Percentiles rank a stretch among this genome's conserved stretches.
These are phyloP conservation scores for Prunella vulgaris DNA, from an alignment of 257 asterid genomes.

Conservation along the genomic window DNA sequence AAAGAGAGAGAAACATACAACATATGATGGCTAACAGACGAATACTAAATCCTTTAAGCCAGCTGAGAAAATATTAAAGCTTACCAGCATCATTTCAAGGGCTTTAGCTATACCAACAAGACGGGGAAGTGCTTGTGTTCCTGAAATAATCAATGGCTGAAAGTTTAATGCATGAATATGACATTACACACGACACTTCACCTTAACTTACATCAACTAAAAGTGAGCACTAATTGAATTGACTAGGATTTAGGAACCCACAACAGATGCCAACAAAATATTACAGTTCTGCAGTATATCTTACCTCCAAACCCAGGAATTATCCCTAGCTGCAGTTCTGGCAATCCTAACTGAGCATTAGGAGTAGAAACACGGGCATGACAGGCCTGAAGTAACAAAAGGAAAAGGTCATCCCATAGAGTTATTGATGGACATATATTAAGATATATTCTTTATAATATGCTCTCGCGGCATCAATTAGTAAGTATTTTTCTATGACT, in stretches of 20 bases:
- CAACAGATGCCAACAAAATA: neutral
- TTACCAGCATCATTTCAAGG: constrained; percentile 96
- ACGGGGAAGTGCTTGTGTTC: constrained; percentile 98
- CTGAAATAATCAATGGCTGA: constrained; percentile 36
- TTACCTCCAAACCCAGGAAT: constrained; percentile 99
- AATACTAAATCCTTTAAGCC: neutral
- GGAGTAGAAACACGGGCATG: constrained; percentile 95
- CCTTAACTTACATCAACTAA: neutral
- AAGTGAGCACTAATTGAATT: neutral
- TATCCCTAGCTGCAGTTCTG: constrained; percentile 94
- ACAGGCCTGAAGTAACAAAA: constrained; percentile 63
- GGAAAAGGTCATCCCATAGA: constrained; percentile 18
- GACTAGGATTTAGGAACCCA: neutral
- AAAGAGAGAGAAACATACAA: constrained; percentile 15
- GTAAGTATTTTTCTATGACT: constrained; percentile 1
- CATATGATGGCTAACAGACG: neutral
- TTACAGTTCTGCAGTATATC: neutral
- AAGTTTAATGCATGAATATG: constrained; percentile 1
- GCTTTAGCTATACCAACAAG: constrained; percentile 94
- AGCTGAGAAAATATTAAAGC: constrained; percentile 6
- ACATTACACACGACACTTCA: neutral
- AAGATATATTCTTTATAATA: no score
- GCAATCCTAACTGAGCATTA: constrained; percentile 83
- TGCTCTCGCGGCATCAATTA: no score
- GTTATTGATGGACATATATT: no score